Percentiles rank a stretch among this genome's conserved stretches.
Evolutionary conservation across 768 basidiomycete species (phyloP).

Genomic region (Candolleomyces aberdarensis): DNA sequence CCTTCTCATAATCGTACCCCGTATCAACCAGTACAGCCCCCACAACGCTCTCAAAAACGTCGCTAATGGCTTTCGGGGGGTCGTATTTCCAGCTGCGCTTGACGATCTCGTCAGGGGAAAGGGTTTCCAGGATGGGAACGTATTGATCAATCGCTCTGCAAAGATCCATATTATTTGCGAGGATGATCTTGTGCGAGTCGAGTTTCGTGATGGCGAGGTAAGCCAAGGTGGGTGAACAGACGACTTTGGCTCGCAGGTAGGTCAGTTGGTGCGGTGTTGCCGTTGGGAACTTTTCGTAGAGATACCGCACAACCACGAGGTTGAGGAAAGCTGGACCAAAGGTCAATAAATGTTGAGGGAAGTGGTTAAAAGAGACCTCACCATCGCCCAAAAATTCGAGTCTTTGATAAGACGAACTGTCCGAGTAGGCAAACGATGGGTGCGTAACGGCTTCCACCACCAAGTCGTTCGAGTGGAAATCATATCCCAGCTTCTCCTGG

Average conservation of each 20-base stretch:
- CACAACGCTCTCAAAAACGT: slow-evolving; percentile 81
- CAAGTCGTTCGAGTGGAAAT: slow-evolving; percentile 58
- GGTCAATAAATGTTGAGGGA: slow-evolving; percentile 10
- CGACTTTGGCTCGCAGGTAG: slow-evolving; percentile 62
- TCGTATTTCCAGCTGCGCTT: slow-evolving; percentile 75
- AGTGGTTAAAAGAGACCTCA: slow-evolving; percentile 30
- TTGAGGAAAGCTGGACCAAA: slow-evolving; percentile 58
- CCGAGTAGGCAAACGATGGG: slow-evolving; percentile 59
- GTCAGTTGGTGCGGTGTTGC: slow-evolving; percentile 79
- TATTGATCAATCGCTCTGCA: slow-evolving; percentile 60
- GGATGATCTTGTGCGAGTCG: slow-evolving; percentile 62
- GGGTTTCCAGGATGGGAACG: slow-evolving; percentile 53
- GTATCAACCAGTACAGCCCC: slow-evolving; percentile 84
- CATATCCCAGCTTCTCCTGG: slow-evolving; percentile 67
- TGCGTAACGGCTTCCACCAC: slow-evolving; percentile 84
- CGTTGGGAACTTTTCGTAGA: slow-evolving; percentile 65
- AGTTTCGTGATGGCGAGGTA: slow-evolving; percentile 64
- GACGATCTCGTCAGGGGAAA: slow-evolving; percentile 61
- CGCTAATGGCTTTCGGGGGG: slow-evolving; percentile 82
- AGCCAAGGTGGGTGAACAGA: slow-evolving; percentile 74
- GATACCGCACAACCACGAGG: slow-evolving; percentile 66
- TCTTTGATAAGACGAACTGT: slow-evolving; percentile 72
- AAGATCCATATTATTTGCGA: slow-evolving; percentile 68
- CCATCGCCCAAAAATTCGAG: slow-evolving; percentile 90
- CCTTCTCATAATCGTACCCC: slow-evolving; percentile 68